Percentiles rank a stretch among this genome's conserved stretches.
phyloP scores from a whole-genome alignment of 495 filamentous ascomycete genomes.

The Lophiostoma macrostomum region DNA sequence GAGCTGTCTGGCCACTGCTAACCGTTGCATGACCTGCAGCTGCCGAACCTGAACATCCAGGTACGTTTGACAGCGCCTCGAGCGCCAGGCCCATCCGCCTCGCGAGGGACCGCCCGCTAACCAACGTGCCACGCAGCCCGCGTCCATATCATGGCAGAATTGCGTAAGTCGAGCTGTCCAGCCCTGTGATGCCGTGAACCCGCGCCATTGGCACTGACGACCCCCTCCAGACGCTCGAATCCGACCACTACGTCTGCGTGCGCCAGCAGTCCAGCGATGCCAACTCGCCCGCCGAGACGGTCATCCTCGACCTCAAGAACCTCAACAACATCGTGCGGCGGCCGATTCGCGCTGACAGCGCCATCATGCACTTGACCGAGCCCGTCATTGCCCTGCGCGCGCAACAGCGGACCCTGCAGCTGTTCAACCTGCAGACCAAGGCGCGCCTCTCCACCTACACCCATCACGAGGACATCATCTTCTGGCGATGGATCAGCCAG shows the following conservation, averaged over 20 bases:
- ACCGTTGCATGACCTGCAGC: slow-evolving; percentile 46
- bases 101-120: not conserved
- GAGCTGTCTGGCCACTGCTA: not conserved
- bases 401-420: slow-evolving; percentile 87
- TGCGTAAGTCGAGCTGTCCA: slow-evolving; percentile 64
- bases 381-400: slow-evolving; percentile 97
- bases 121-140: slow-evolving; percentile 48
- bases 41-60: slow-evolving; percentile 76
- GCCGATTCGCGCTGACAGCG: slow-evolving; percentile 98
- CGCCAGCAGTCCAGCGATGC: slow-evolving; percentile 78
- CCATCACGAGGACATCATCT: slow-evolving; percentile 95
- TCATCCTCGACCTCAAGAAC: slow-evolving; percentile 96
- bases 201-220: slow-evolving; percentile 14
- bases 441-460: slow-evolving; percentile 89
- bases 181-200: not conserved
- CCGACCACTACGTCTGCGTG: slow-evolving; percentile 91
- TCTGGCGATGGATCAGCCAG: slow-evolving; percentile 99
- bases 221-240: slow-evolving; percentile 82
- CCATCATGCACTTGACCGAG: slow-evolving; percentile 97
- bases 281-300: slow-evolving; percentile 79
- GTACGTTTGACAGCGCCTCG: slow-evolving; percentile 51
- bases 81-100: slow-evolving; percentile 4
- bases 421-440: slow-evolving; percentile 90
- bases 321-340: slow-evolving; percentile 86
- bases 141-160: slow-evolving; percentile 92